A percentile compares a stretch with the other conserved stretches of the same genome.
Evolutionary conservation across 1,284 basidiomycete genomes (phyloP).

Genomic region (Ustilago bromivora): DNA sequence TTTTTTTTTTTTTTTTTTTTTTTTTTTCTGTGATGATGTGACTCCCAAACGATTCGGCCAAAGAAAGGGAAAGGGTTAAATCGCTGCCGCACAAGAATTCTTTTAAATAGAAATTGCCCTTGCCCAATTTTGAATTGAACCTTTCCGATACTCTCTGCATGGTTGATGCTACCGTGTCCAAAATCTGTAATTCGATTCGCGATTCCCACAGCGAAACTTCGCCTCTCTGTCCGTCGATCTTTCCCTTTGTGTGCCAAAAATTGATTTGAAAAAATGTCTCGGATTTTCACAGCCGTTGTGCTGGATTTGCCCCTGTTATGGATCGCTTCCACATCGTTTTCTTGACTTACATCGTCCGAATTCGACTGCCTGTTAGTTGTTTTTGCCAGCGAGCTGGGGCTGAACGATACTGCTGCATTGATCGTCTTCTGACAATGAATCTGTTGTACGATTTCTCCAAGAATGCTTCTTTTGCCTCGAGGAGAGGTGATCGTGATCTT

Average conservation of each 20-base stretch:
- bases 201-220: background rate
- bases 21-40: background rate
- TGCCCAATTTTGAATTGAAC: conserved; percentile 1
- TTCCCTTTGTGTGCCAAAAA: background rate
- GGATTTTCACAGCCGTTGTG: background rate
- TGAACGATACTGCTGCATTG: background rate
- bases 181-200: background rate
- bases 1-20: background rate
- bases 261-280: conserved; percentile 4
- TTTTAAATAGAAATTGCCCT: background rate
- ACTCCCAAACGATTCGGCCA: conserved; percentile 1
- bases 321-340: background rate
- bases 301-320: background rate
- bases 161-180: background rate
- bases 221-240: conserved; percentile 14
- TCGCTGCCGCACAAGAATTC: conserved; percentile 5
- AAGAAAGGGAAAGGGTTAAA: background rate
- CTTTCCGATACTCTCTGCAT: background rate
- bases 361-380: too few species aligned
- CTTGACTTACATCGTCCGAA: too few species aligned
- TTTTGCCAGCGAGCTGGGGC: too few species aligned
- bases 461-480: background rate
- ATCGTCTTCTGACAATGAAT: background rate
- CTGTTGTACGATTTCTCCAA: background rate
- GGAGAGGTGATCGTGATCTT: background rate